A percentile compares a stretch with the other conserved stretches of the same genome.
Conservation (phyloP, 1,284 basidiomycete species). For the Microbotryomycetes sp. region DNA sequence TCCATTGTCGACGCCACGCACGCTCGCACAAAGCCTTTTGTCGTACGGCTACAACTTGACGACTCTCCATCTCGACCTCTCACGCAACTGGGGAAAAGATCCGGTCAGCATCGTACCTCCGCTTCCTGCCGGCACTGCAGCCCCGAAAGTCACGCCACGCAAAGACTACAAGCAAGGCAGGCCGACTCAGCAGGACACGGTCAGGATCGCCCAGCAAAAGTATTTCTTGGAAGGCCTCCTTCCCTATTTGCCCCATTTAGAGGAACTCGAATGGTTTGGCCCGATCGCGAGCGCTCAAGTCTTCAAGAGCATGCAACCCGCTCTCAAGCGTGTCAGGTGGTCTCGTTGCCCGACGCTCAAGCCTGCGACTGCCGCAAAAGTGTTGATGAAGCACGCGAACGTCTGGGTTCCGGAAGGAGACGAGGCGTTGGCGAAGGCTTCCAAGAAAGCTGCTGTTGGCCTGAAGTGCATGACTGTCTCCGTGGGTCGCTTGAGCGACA, state of each 20-base stretch:
- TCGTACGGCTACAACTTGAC: slow-evolving; percentile 17
- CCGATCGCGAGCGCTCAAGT: slow-evolving; percentile 7
- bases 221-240: slow-evolving; percentile 20
- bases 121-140: too few species aligned
- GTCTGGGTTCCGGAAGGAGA: background rate
- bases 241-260: slow-evolving; percentile 15
- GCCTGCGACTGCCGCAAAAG: slow-evolving; percentile 7
- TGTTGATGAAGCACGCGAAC: slow-evolving; percentile 5
- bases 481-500: background rate
- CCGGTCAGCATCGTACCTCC: too few species aligned
- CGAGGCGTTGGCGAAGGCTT: background rate
- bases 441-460: slow-evolving; percentile 6
- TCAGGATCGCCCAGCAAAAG: slow-evolving; percentile 1
- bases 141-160: too few species aligned
- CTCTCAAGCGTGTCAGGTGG: slow-evolving; percentile 10
- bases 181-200: background rate
- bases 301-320: slow-evolving; percentile 13
- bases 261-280: slow-evolving; percentile 7
- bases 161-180: slow-evolving; percentile 17
- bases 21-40: slow-evolving; percentile 8
- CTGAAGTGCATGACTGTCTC: slow-evolving; percentile 11
- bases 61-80: slow-evolving; percentile 4
- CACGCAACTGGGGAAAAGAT: slow-evolving; percentile 10
- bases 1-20: too few species aligned
- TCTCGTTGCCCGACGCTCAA: slow-evolving; percentile 10